Evolutionary conservation across 306 rosid species (phyloP).

Genomic region (Mimosa bimucronata): DNA sequence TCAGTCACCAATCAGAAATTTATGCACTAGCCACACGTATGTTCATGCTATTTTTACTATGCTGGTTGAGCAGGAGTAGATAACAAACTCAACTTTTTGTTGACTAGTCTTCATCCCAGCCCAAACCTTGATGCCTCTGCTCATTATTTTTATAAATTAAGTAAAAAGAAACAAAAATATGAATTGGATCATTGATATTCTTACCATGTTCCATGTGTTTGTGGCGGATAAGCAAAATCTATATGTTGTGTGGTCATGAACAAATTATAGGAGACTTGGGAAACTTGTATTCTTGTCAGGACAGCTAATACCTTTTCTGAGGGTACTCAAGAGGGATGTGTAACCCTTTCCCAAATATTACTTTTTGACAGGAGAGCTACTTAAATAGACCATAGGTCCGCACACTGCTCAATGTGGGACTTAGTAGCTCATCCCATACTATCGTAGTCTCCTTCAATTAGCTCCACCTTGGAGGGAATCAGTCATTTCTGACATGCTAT

Average conservation of each 20-base stretch:
- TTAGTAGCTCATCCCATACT: neutral
- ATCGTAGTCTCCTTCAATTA: neutral
- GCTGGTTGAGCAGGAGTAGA: neutral
- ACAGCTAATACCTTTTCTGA: neutral
- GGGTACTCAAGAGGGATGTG: neutral
- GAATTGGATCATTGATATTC: neutral
- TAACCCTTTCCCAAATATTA: neutral
- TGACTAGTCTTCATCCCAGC: neutral
- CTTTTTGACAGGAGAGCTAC: neutral
- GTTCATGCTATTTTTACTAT: neutral
- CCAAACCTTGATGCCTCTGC: neutral
- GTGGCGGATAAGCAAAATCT: neutral
- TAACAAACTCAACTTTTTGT: neutral
- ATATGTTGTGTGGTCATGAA: neutral
- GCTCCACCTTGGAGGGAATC: neutral
- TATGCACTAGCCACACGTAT: neutral
- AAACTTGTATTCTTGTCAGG: slow-evolving; percentile 1
- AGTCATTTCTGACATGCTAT: neutral
- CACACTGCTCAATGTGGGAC: neutral
- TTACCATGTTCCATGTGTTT: neutral
- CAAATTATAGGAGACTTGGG: slow-evolving; percentile 22
- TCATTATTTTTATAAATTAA: neutral
- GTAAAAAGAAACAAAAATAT: neutral
- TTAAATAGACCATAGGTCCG: neutral
- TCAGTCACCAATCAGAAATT: neutral